Conservation (phyloP, 495 filamentous ascomycete genomes). For the Penicillium herquei region DNA sequence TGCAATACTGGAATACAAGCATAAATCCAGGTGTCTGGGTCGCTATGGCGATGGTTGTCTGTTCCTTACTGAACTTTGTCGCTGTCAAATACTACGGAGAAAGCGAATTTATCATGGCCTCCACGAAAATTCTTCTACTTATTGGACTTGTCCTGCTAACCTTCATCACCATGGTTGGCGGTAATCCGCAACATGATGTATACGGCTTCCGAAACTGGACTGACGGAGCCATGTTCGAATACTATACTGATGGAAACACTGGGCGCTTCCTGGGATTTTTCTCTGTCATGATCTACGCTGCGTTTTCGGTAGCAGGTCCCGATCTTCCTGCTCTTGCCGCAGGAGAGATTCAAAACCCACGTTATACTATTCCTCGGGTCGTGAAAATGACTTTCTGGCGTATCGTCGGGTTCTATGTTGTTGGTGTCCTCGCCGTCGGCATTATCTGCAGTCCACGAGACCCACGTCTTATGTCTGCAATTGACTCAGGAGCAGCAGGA, state of each 20-base stretch:
- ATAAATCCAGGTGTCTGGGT: constrained; percentile 63
- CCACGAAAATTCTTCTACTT: constrained; percentile 72
- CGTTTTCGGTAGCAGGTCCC: constrained; percentile 58
- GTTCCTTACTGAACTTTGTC: constrained; percentile 64
- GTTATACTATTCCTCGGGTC: constrained; percentile 73
- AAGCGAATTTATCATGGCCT: constrained; percentile 71
- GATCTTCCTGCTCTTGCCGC: constrained; percentile 76
- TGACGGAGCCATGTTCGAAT: constrained; percentile 32
- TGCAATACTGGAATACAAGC: constrained; percentile 63
- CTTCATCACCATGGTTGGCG: constrained; percentile 65
- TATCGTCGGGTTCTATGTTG: constrained; percentile 73
- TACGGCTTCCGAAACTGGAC: constrained; percentile 73
- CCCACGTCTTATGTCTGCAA: constrained; percentile 47
- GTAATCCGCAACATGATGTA: constrained; percentile 57
- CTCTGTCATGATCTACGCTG: constrained; percentile 43
- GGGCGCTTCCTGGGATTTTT: constrained; percentile 44
- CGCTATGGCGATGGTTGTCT: constrained; percentile 64
- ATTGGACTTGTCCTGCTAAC: constrained; percentile 66
- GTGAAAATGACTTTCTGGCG: constrained; percentile 81
- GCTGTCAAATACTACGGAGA: constrained; percentile 70
- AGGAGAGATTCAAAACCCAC: constrained; percentile 74
- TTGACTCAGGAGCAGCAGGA: constrained; percentile 41
- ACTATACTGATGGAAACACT: constrained; percentile 28
- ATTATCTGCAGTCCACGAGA: constrained; percentile 54
- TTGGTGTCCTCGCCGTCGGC: constrained; percentile 54